These are phyloP conservation scores for Punica granatum DNA, from an alignment of 345 rosid genomes.

Conservation along the genomic window DNA sequence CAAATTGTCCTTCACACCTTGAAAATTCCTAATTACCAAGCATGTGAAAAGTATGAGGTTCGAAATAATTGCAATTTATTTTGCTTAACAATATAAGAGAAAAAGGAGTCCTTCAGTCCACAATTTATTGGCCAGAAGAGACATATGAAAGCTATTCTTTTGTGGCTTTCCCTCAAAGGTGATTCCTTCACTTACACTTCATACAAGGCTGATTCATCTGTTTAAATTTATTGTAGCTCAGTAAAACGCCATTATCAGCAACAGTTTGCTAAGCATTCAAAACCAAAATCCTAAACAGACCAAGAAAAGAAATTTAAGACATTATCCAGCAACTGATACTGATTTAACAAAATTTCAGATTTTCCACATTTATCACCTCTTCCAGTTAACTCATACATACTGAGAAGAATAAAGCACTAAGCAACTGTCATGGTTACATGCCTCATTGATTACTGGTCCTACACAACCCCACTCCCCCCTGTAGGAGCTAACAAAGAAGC, in stretches of 20 bases:
- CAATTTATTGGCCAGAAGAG: not conserved
- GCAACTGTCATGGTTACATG: too few relatives aligned
- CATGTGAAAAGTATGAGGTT: not conserved
- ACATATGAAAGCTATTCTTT: too few relatives aligned
- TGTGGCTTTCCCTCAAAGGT: not conserved
- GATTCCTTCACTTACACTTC: not conserved
- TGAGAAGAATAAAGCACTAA: not conserved
- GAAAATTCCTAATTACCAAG: not conserved
- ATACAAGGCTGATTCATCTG: not conserved
- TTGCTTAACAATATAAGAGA: not conserved
- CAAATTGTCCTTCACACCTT: not conserved
- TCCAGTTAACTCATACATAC: not conserved
- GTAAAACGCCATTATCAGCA: not conserved
- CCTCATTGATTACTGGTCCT: not conserved
- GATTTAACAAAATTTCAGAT: too few relatives aligned
- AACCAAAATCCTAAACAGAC: too few relatives aligned
- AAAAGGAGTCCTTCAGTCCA: not conserved
- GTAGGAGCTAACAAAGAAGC: too few relatives aligned
- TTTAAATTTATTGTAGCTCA: not conserved
- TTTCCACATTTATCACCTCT: not conserved
- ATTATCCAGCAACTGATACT: too few relatives aligned
- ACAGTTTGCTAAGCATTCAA: too few relatives aligned
- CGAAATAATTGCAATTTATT: too few relatives aligned
- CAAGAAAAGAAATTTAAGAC: too few relatives aligned
- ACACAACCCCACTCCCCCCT: too few relatives aligned